Base-by-base conservation (phyloP, 1,284 basidiomycete species). In the Coriolopsis trogii region DNA sequence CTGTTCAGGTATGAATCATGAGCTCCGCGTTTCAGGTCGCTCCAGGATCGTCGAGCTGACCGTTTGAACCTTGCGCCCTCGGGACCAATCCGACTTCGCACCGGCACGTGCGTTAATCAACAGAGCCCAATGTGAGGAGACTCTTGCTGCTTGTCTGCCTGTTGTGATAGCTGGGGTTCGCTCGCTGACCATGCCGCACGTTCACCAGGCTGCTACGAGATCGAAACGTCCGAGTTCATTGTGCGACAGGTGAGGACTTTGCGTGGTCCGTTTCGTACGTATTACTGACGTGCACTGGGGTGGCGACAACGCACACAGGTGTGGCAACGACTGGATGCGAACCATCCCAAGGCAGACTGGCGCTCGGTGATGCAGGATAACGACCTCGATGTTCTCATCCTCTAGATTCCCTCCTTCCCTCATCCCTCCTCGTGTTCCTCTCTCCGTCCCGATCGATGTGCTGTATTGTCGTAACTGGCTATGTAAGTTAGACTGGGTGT, bases 221-320 rank as follows among this genome's bases (percentile, higher is more conserved):
- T 80, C 52, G 74, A 79, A 55, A 78, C 78, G n/a, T 71, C 74
- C 30, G 69, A 72, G 38, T 60, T 72, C 51, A 75, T 80, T 56
- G 73, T 77, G 34, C 63, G 67, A 26, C 72, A 78, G 66, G 72
- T 74, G 42, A 70, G 75, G 61, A 48, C 53, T 43, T 43, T 58
- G 50, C 56, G 61, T 58, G 51, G 50, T 59, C 60, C 63, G 42
- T 49, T 47, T 37, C 41, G 33, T 43, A 61, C 63, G 62, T 63
- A 56, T 53, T 16, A 37, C 28, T 55, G 55, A 53, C 60, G 51
- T 40, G 56, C 54, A 47, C 25, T 21, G 39, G 33, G 16, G 16
- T 18, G 16, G 16, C 20, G 9, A n/a, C n/a, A n/a, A n/a, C n/a
- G n/a, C n/a, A n/a, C n/a, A n/a, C 58, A 70, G 68, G 72, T 73